Evolutionary conservation across 116 monocot species (phyloP), one percentile per base, ranked within the genome.

Genomic region (Dioscorea cayenensis): DNA sequence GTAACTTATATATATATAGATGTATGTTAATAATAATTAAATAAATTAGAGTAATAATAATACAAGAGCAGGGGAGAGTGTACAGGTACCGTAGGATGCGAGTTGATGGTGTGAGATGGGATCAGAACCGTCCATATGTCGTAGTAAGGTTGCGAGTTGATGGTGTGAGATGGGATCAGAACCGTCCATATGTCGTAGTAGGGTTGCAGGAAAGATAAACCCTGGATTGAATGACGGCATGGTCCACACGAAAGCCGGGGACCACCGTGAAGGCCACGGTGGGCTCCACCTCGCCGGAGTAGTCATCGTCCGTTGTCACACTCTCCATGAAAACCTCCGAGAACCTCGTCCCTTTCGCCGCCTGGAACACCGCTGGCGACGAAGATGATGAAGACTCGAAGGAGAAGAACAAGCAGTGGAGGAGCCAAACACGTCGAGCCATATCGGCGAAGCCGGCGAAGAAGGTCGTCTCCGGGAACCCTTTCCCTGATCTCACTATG

Each of bases 271-370:
- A 90, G 8, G 70, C 87, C 0, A 93, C 86, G 22, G 62, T 62
- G 22, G 62, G 20, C 20, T 1, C n/a, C 35, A 0, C 38, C 21
- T 36, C 77, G 25, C 35, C 70, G 20, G 50, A 65, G 19, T 50
- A 71, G 14, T n/a, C 60, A 28, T 66, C 82, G 2, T 66, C 75
- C 52, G 37, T 68, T 22, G 68, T 68, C 6, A 91, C 79, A 65
- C 85, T 91, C 79, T 91, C 85, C 95, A 95, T 91, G 70, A 81
- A 89, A n/a, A 85, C 85, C 76, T 84, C 89, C 10, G 95, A 89
- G 80, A 86, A 95, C 50, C 87, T 49, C 62, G 71, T 60, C 13
- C 91, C 95, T 2, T 62, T 60, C 63, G 58, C 21, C 1, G 70
- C 83, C 68, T 85, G 86, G 70, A 95, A 95, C 28, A 91, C 73